A percentile compares a stretch with the other conserved stretches of the same genome.
phyloP scores from a whole-genome alignment of 805 yeast species.

The Lachancea quebecensis region DNA sequence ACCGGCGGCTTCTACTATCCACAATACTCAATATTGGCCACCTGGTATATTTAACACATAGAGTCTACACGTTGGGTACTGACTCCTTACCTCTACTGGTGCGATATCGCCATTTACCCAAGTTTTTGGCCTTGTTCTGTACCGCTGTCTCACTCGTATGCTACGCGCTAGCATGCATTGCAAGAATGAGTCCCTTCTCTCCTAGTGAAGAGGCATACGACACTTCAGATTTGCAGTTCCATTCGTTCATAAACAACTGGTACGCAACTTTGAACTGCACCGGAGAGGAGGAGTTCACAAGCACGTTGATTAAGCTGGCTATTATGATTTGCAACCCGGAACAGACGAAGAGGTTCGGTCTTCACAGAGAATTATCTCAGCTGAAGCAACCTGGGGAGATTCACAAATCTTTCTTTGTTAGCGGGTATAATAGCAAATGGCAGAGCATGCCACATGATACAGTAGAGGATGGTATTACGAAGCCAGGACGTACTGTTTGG shows the following conservation, averaged over 20 bases:
- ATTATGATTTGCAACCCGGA: conserved; percentile 21
- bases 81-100: conserved; percentile 49
- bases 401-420: conserved; percentile 16
- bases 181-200: conserved; percentile 37
- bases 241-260: conserved; percentile 27
- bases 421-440: conserved; percentile 19
- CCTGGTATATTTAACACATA: conserved; percentile 40
- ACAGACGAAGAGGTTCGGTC: conserved; percentile 15
- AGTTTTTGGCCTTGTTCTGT: conserved; percentile 46
- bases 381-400: conserved; percentile 16
- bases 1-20: conserved; percentile 58
- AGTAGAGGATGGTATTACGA: not conserved
- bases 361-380: conserved; percentile 24
- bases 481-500: not conserved
- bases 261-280: conserved; percentile 25
- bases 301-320: conserved; percentile 19
- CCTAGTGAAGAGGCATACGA: conserved; percentile 7
- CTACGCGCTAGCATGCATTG: conserved; percentile 50
- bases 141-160: conserved; percentile 46
- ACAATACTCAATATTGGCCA: conserved; percentile 50
- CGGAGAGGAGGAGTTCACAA: conserved; percentile 29
- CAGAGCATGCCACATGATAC: conserved; percentile 15
- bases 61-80: conserved; percentile 32
- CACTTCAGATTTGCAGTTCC: conserved; percentile 21
- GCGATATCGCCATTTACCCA: conserved; percentile 59